Evolutionary conservation across 805 yeast species (phyloP).

Genomic region (Jamesozyma spencerorum): DNA sequence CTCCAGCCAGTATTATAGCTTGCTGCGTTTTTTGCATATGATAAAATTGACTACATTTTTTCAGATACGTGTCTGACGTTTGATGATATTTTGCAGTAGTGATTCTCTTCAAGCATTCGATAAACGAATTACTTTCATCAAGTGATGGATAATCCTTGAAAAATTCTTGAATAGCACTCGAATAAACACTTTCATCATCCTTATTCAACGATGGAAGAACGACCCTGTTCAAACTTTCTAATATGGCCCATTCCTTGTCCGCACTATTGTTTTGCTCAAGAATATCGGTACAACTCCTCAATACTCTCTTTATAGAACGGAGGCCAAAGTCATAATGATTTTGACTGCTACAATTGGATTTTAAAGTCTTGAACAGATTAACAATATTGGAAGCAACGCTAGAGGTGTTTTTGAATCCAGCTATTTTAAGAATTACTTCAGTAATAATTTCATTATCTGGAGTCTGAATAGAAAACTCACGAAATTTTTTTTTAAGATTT

Average conservation of each 20-base stretch:
- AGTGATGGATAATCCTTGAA: not conserved
- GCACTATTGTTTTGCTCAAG: not conserved
- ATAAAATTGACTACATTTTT: conserved; percentile 51
- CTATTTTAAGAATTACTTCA: conserved; percentile 60
- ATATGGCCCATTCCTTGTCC: not conserved
- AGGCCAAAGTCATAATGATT: conserved; percentile 86
- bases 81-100: conserved; percentile 30
- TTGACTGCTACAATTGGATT: conserved; percentile 39
- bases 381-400: conserved; percentile 42
- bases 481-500: conserved; percentile 68
- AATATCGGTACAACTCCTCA: conserved; percentile 45
- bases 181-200: conserved; percentile 6
- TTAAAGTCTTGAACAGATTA: conserved; percentile 43
- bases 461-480: conserved; percentile 60
- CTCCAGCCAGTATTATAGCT: conserved; percentile 77
- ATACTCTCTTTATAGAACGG: conserved; percentile 63
- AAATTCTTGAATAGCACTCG: not conserved
- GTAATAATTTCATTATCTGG: conserved; percentile 67
- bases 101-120: conserved; percentile 18
- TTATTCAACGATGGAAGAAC: conserved; percentile 4
- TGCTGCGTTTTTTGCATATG: conserved; percentile 56
- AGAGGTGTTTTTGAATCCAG: conserved; percentile 51
- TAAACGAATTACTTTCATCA: conserved; percentile 7
- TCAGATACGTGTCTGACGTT: conserved; percentile 37
- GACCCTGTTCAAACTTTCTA: conserved; percentile 26